Base-by-base conservation (phyloP, 2,329 filamentous ascomycete genomes). In the Talaromyces amestolkiae region DNA sequence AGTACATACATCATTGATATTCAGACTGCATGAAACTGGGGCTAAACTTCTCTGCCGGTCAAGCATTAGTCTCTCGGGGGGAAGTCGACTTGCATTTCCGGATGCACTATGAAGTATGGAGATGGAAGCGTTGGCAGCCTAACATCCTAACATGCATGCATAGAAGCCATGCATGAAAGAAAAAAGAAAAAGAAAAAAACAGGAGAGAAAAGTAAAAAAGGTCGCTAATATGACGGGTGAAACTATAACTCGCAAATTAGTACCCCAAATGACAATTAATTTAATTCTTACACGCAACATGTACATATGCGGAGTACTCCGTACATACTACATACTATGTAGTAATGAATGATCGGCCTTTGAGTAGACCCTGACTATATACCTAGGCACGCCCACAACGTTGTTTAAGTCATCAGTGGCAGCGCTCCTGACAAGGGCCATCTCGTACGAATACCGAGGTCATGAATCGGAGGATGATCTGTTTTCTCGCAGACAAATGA, bases 1-100 rank as follows among this genome's bases (percentile, higher is more conserved):
- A 22, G 24, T 53, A 8, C 53, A 39, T 45, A 19, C 37, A 59
- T 59, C 39, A 41, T 59, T 59, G 56, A 43, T 45, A 59, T 45
- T 43, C 37, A 19, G 22, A 45, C 56, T 33, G 37, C 56, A 59
- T 59, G 56, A 45, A 13, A 45, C 37, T 33, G 24, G 39, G 56
- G 39, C 56, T 45, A 24, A 43, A 61, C 8, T 24, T 33, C 19
- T 10, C 59, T 61, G 45, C 24, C 33, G 49, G 61, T 45, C 49
- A 58, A 35, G 51, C 64, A 63, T 66, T 66, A 66, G 64, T 51
- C 39, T 31, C 54, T 63, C 64, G 64, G 64, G 64, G 64, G 64
- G 64, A 66, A 66, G 53, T 54, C 54, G 37, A 54, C 60, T 37
- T 66, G 64, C 64, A 66, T 63, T 58, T 45, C 64, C 64, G 64